Evolutionary conservation across 192 early-diverging fungal genomes (phyloP), one percentile per base, ranked within the genome.

Genomic region (Kappamyces sp.): DNA sequence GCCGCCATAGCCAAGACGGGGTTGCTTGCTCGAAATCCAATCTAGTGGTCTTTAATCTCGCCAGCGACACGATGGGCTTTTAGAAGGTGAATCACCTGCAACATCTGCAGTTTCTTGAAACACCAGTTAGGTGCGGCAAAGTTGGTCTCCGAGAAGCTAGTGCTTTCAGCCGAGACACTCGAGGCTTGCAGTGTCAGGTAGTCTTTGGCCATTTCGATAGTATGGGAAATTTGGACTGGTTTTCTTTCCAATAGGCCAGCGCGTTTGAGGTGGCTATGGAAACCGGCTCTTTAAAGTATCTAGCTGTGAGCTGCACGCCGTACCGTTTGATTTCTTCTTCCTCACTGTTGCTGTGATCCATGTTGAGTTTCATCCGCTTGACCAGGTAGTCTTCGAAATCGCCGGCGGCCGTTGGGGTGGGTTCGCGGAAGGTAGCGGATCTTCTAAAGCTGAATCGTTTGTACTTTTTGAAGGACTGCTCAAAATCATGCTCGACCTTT

Each of bases 101-200:
- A 43, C 57, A 9, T 36, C n/a, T 31, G 38, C 46, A 5, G 13
- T 23, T 23, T 23, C 23, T 23, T 23, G 23, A 23, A n/a, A 46
- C 57, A 44, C 49, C 57, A 48, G 7, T 59, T 31, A 23, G 57
- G 9, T 5, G 57, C 49, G n/a, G 49, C 57, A 33, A 59, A 59
- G 49, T 59, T 36, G 37, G 15, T 36, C 38, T 35, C 57, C 46
- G 57, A 59, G n/a, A 47, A 59, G 49, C 46, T 48, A 12, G 57
- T 47, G 12, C 57, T 6, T 15, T 59, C 57, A 36, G 57, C 5
- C 3, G 57, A 36, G 3, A 59, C 57, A 40, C 57, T 59, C 3
- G 57, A 59, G 12, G 57, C 57, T 31, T 59, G 57, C 12, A 59
- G 12, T 6, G 57, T 59, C 31, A 59, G 49, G 49, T 59, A 59